phyloP scores from a whole-genome alignment of 2,329 filamentous ascomycete genomes.

The Gremmenia infestans region DNA sequence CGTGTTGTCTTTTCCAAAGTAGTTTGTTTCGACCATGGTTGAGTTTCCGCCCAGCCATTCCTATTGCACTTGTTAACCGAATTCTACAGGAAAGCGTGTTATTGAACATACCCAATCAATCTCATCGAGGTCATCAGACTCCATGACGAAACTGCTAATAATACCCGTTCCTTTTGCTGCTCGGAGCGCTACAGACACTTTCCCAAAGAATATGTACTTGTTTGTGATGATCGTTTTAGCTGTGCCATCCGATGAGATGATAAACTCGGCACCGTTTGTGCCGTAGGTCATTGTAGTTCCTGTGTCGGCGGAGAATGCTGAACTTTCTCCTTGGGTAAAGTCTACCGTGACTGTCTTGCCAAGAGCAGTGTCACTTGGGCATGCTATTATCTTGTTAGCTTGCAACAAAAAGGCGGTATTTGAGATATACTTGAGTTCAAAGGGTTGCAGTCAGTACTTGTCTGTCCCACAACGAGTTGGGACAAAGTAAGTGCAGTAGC shows the following conservation, averaged over 20 bases:
- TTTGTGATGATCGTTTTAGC: constrained; percentile 71
- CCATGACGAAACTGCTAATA: constrained; percentile 73
- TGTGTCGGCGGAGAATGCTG: constrained; percentile 49
- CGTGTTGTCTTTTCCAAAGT: constrained; percentile 69
- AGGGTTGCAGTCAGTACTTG: constrained; percentile 72
- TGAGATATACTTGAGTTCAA: constrained; percentile 40
- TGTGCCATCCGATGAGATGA: constrained; percentile 61
- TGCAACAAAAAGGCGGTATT: neutral
- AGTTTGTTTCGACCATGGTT: constrained; percentile 73
- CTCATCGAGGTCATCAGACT: constrained; percentile 79
- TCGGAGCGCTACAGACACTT: constrained; percentile 71
- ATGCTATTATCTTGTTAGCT: constrained; percentile 35
- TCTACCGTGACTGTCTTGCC: constrained; percentile 55
- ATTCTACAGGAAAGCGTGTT: neutral
- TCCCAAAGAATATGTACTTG: constrained; percentile 82
- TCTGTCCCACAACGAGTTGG: constrained; percentile 60
- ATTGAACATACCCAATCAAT: constrained; percentile 61
- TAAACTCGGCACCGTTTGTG: constrained; percentile 62
- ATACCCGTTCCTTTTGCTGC: constrained; percentile 69
- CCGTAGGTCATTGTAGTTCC: constrained; percentile 66
- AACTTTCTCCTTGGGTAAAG: constrained; percentile 52
- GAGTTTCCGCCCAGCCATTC: constrained; percentile 30
- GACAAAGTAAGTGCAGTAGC: constrained; percentile 10
- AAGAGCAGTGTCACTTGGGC: constrained; percentile 67
- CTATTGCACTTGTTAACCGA: neutral